These are phyloP conservation scores for Tuber magnatum DNA, from an alignment of 495 filamentous ascomycete genomes.

Conservation along the genomic window DNA sequence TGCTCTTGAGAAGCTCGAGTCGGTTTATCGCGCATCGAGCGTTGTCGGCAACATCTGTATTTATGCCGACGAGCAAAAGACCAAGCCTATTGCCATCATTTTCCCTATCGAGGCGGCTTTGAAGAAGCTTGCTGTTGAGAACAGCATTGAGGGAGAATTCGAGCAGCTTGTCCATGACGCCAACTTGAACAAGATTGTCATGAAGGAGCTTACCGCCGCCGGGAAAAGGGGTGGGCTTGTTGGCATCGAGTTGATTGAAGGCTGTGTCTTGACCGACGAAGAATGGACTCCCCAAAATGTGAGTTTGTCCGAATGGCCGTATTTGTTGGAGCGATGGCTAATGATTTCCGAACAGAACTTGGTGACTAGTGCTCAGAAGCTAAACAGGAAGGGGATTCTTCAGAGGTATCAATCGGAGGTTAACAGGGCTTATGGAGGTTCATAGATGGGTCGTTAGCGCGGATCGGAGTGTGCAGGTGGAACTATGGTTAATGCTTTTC, in stretches of 20 bases:
- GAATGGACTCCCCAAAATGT: slow-evolving; percentile 98
- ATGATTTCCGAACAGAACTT: slow-evolving; percentile 49
- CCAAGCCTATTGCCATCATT: slow-evolving; percentile 88
- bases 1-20: slow-evolving; percentile 96
- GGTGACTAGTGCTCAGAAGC: slow-evolving; percentile 68
- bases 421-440: slow-evolving; percentile 50
- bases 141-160: slow-evolving; percentile 63
- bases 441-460: neutral
- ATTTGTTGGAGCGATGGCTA: slow-evolving; percentile 1
- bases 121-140: slow-evolving; percentile 70
- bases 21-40: slow-evolving; percentile 75
- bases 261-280: slow-evolving; percentile 86
- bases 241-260: slow-evolving; percentile 86
- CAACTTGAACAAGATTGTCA: slow-evolving; percentile 68
- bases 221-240: slow-evolving; percentile 69
- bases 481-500: neutral
- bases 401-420: slow-evolving; percentile 61
- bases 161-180: slow-evolving; percentile 78
- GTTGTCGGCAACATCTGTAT: slow-evolving; percentile 94
- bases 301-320: slow-evolving; percentile 44
- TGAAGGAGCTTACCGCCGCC: slow-evolving; percentile 70
- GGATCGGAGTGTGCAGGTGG: neutral
- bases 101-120: slow-evolving; percentile 78
- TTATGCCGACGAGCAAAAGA: slow-evolving; percentile 70
- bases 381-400: slow-evolving; percentile 63